Percentiles rank a stretch among this genome's conserved stretches.
Evolutionary conservation across 768 basidiomycete species (phyloP).

Genomic region (Boletellus emodensis): DNA sequence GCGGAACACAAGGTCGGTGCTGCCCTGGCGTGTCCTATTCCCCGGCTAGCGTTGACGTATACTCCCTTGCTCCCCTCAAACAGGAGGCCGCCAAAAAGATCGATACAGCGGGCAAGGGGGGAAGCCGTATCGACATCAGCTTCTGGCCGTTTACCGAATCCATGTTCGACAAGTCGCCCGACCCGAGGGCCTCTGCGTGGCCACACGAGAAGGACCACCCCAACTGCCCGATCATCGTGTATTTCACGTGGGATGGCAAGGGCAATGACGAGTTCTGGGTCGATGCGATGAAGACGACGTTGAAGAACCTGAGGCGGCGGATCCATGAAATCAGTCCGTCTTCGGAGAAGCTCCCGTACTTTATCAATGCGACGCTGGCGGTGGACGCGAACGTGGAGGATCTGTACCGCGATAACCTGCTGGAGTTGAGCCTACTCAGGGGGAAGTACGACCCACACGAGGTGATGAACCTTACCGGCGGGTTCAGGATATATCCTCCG

Average conservation of each 20-base stretch:
- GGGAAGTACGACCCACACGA: constrained; percentile 7
- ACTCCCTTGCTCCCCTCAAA: too few relatives aligned
- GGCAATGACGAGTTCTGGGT: constrained; percentile 11
- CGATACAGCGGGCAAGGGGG: not conserved
- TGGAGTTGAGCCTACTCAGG: not conserved
- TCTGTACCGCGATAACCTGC: constrained; percentile 8
- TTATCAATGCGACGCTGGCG: constrained; percentile 7
- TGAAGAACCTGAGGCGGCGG: not conserved
- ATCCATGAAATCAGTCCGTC: not conserved
- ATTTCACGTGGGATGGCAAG: constrained; percentile 11
- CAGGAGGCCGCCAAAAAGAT: not conserved
- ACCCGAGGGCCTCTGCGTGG: constrained; percentile 11
- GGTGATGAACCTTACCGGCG: constrained; percentile 13
- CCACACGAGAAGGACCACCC: constrained; percentile 6
- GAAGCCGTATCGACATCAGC: constrained; percentile 2
- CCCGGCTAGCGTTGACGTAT: too few relatives aligned
- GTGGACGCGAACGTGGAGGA: not conserved
- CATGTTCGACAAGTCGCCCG: constrained; percentile 8
- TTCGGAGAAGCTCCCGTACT: constrained; percentile 2
- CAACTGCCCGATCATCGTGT: constrained; percentile 14
- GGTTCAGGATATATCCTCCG: constrained; percentile 7
- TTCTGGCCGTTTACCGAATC: constrained; percentile 15
- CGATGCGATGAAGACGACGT: not conserved
- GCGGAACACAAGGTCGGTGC: not conserved
- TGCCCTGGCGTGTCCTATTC: not conserved